These are phyloP conservation scores for Diaporthe ampelina DNA, from an alignment of 2,329 filamentous ascomycete species.

Conservation along the genomic window DNA sequence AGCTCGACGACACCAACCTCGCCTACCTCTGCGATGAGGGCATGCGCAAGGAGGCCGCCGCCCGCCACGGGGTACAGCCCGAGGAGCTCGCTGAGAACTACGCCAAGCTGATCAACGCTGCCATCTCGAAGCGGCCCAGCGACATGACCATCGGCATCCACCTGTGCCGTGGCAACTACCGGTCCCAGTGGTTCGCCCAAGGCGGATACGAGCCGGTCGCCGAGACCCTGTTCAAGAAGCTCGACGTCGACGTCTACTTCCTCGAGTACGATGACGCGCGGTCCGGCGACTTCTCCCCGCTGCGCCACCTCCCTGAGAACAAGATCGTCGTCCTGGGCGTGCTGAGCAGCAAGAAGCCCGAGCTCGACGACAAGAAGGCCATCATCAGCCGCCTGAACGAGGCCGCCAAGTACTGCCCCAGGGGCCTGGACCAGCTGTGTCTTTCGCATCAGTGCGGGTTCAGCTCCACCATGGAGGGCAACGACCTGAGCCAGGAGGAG, in stretches of 20 bases:
- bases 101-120: constrained; percentile 67
- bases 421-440: constrained; percentile 67
- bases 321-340: constrained; percentile 70
- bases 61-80: constrained; percentile 64
- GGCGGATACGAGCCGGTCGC: constrained; percentile 69
- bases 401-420: constrained; percentile 62
- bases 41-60: constrained; percentile 66
- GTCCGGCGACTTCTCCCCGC: constrained; percentile 67
- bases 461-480: constrained; percentile 68
- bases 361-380: constrained; percentile 62
- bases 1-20: constrained; percentile 72
- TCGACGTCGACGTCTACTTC: constrained; percentile 68
- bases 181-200: constrained; percentile 69
- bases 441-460: constrained; percentile 72
- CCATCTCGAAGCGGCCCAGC: constrained; percentile 63
- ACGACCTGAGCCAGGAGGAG: constrained; percentile 68
- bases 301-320: constrained; percentile 65
- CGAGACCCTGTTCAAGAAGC: constrained; percentile 58
- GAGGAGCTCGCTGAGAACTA: constrained; percentile 64
- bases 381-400: constrained; percentile 58
- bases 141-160: constrained; percentile 71
- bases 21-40: constrained; percentile 70
- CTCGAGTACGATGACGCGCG: constrained; percentile 71
- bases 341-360: constrained; percentile 70
- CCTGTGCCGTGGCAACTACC: constrained; percentile 70